Conservation (phyloP, 1,284 basidiomycete genomes). For the Austropuccinia psidii region DNA sequence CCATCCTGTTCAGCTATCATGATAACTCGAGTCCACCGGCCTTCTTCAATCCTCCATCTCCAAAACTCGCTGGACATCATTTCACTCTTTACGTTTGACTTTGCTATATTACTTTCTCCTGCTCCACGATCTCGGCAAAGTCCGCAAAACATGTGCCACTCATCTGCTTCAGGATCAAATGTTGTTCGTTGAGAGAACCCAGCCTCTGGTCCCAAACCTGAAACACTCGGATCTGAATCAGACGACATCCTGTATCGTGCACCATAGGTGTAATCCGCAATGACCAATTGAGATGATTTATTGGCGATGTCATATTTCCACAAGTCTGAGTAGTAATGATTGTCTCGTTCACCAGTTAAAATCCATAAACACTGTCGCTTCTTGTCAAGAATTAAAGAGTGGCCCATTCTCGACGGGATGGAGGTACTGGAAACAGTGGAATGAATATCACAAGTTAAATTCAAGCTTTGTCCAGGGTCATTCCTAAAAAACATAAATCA, state of each 20-base stretch:
- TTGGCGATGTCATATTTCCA: conserved; percentile 18
- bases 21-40: conserved; percentile 4
- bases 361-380: conserved; percentile 30
- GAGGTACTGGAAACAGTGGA: neutral
- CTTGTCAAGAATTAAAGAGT: conserved; percentile 26
- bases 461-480: neutral
- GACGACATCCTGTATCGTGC: neutral
- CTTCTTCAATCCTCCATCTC: conserved; percentile 23
- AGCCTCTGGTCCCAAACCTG: conserved; percentile 2
- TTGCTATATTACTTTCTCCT: neutral
- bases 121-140: conserved; percentile 16
- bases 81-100: conserved; percentile 5
- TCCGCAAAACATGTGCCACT: conserved; percentile 36
- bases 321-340: conserved; percentile 22
- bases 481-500: neutral
- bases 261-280: conserved; percentile 18
- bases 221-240: neutral
- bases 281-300: neutral
- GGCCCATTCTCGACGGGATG: conserved; percentile 33
- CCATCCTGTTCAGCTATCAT: conserved; percentile 26
- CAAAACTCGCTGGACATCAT: conserved; percentile 37
- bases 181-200: conserved; percentile 33
- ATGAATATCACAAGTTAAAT: neutral
- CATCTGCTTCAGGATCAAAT: conserved; percentile 29
- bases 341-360: conserved; percentile 32